Evolutionary conservation across 2,329 filamentous ascomycete genomes (phyloP).

Genomic region (Ceratocystis alfenasii): DNA sequence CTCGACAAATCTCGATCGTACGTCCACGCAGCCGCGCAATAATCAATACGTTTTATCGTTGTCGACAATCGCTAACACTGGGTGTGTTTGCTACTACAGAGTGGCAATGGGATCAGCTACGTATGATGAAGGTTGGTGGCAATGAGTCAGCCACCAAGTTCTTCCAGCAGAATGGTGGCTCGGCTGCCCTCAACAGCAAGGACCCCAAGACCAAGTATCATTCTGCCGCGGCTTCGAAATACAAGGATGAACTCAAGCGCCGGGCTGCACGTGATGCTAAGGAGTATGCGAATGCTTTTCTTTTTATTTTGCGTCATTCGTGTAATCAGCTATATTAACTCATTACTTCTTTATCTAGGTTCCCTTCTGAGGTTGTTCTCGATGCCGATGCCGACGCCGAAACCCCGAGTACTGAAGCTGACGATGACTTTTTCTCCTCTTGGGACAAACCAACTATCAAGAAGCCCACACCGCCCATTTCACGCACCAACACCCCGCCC

Average conservation of each 20-base stretch:
- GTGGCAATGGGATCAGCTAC: slow-evolving; percentile 99
- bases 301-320: slow-evolving; percentile 18
- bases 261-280: slow-evolving; percentile 71
- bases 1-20: slow-evolving; percentile 97
- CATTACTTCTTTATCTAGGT: slow-evolving; percentile 39
- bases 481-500: slow-evolving; percentile 75
- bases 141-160: slow-evolving; percentile 98
- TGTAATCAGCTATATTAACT: background rate
- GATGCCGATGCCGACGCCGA: slow-evolving; percentile 57
- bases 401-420: slow-evolving; percentile 68
- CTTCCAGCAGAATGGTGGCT: slow-evolving; percentile 93
- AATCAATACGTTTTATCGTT: background rate
- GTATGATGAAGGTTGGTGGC: slow-evolving; percentile 94
- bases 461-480: slow-evolving; percentile 84
- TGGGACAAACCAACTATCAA: slow-evolving; percentile 99
- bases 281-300: slow-evolving; percentile 47
- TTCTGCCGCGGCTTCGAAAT: slow-evolving; percentile 84
- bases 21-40: slow-evolving; percentile 31
- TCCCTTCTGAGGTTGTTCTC: slow-evolving; percentile 74
- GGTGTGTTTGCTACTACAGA: slow-evolving; percentile 35
- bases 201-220: slow-evolving; percentile 96
- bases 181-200: slow-evolving; percentile 87
- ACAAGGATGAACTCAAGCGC: slow-evolving; percentile 91
- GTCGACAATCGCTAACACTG: slow-evolving; percentile 2
- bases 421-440: slow-evolving; percentile 95